Conservation (phyloP, 306 rosid species). For the Casuarina cunninghamiana region DNA sequence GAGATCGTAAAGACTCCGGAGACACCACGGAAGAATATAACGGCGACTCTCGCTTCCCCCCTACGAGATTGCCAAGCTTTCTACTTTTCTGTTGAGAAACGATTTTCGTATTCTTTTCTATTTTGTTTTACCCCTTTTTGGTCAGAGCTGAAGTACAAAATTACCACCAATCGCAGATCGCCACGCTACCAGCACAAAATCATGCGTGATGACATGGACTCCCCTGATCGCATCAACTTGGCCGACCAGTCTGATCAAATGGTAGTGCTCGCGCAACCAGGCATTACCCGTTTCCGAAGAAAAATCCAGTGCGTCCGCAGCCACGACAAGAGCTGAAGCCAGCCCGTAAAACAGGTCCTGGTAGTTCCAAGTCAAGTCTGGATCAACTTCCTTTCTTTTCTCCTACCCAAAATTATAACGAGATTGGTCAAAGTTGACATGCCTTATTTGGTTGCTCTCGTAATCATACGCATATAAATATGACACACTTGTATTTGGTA, state of each 20-base stretch:
- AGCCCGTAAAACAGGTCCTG: too few relatives aligned
- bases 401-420: too few relatives aligned
- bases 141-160: slow-evolving; percentile 20
- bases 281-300: neutral
- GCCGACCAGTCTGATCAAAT: slow-evolving; percentile 30
- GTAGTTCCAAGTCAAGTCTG: too few relatives aligned
- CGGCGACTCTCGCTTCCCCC: slow-evolving; percentile 28
- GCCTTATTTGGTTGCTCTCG: too few relatives aligned
- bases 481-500: too few relatives aligned
- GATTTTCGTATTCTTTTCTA: neutral
- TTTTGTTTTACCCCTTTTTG: neutral
- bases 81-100: slow-evolving; percentile 44
- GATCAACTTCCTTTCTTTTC: too few relatives aligned
- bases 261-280: neutral
- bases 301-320: too few relatives aligned
- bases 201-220: slow-evolving; percentile 24
- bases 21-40: slow-evolving; percentile 27
- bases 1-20: slow-evolving; percentile 34
- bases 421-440: too few relatives aligned
- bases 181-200: slow-evolving; percentile 32
- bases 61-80: slow-evolving; percentile 26
- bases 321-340: too few relatives aligned
- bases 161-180: slow-evolving; percentile 15
- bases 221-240: slow-evolving; percentile 26
- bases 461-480: too few relatives aligned